phyloP scores from a whole-genome alignment of 2,329 filamentous ascomycete species.

The Ophiognomonia clavigignenti-juglandacearum region DNA sequence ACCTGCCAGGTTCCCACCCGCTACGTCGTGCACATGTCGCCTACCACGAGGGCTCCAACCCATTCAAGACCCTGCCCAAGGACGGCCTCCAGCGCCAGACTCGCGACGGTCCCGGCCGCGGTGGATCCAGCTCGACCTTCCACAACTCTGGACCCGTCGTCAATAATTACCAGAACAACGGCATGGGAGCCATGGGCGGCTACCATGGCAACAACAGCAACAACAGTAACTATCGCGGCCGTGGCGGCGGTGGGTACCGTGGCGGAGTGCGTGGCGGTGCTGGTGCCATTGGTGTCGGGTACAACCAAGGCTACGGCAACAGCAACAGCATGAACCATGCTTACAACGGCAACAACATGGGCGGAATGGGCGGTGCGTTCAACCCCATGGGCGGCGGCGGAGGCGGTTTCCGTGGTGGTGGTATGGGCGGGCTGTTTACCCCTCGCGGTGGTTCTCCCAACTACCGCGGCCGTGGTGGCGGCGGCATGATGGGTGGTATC shows the following conservation, averaged over 20 bases:
- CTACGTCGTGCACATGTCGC: slow-evolving; percentile 49
- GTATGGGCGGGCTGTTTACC: slow-evolving; percentile 48
- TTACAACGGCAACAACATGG: slow-evolving; percentile 16
- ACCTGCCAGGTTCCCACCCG: slow-evolving; percentile 59
- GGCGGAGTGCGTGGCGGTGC: slow-evolving; percentile 42
- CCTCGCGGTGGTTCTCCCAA: slow-evolving; percentile 44
- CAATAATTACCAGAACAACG: slow-evolving; percentile 31
- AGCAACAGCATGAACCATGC: slow-evolving; percentile 22
- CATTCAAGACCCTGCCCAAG: slow-evolving; percentile 87
- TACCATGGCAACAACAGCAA: slow-evolving; percentile 32
- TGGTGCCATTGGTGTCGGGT: slow-evolving; percentile 12
- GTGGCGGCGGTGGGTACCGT: slow-evolving; percentile 46
- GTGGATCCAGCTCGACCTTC: slow-evolving; percentile 32
- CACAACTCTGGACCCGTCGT: slow-evolving; percentile 43
- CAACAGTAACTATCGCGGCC: slow-evolving; percentile 20
- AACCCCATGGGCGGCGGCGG: slow-evolving; percentile 45
- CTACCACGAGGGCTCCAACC: slow-evolving; percentile 78
- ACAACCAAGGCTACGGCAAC: slow-evolving; percentile 37
- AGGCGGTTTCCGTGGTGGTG: slow-evolving; percentile 38
- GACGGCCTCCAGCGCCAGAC: slow-evolving; percentile 69
- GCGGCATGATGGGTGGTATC: slow-evolving; percentile 52
- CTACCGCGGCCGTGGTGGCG: slow-evolving; percentile 45
- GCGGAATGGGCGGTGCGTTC: slow-evolving; percentile 44
- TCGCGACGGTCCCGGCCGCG: slow-evolving; percentile 57
- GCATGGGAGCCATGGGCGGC: slow-evolving; percentile 43